Percentiles rank a stretch among this genome's conserved stretches.
Evolutionary conservation across 2,329 filamentous ascomycete genomes (phyloP).

Genomic region (Phoma sp.): DNA sequence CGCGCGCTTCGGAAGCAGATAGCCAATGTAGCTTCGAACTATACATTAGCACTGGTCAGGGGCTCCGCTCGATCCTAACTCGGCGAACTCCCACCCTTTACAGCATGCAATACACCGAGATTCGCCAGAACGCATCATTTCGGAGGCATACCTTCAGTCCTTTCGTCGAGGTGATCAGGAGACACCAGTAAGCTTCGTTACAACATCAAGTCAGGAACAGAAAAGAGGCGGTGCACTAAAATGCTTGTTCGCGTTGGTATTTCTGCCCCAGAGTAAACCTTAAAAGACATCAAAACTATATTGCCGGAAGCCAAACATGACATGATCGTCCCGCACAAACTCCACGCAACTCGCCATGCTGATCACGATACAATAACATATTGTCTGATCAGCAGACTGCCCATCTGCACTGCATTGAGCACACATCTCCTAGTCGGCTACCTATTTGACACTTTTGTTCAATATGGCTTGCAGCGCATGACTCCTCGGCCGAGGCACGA

Average conservation of each 20-base stretch:
- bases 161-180: neutral
- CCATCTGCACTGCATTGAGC: slow-evolving; percentile 2
- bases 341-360: neutral
- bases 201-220: neutral
- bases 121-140: neutral
- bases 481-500: neutral
- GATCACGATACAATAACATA: slow-evolving; percentile 6
- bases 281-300: neutral
- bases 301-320: neutral
- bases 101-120: neutral
- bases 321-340: neutral
- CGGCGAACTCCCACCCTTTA: neutral
- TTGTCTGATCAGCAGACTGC: neutral
- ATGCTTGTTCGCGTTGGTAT: neutral
- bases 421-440: neutral
- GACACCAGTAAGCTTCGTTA: neutral
- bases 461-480: neutral
- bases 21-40: neutral
- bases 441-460: neutral
- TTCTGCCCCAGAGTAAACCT: neutral
- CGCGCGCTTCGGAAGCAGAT: slow-evolving; percentile 2
- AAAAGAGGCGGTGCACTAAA: slow-evolving; percentile 1
- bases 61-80: slow-evolving; percentile 1
- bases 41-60: neutral
- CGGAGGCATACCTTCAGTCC: neutral